Conservation (phyloP, 441 rosid species). For the Isatis lusitanica region DNA sequence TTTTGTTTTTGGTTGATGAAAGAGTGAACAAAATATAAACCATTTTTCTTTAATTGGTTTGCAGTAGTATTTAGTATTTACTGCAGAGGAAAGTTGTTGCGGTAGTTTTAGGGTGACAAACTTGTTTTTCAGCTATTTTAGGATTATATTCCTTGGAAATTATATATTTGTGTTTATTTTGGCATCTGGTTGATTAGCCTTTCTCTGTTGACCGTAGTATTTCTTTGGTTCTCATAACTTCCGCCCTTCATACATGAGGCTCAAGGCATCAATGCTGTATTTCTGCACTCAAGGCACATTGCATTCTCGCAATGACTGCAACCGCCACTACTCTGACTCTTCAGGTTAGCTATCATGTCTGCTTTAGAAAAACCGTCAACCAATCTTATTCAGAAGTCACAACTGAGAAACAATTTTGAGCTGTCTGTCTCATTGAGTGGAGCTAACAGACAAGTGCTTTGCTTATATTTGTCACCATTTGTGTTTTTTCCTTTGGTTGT, state of each 20-base stretch:
- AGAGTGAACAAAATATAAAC: too few relatives aligned
- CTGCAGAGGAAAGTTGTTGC: too few relatives aligned
- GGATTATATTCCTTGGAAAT: too few relatives aligned
- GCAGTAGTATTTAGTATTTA: too few relatives aligned
- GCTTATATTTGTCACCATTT: slow-evolving; percentile 1
- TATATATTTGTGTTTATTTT: too few relatives aligned
- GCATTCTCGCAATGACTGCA: slow-evolving; percentile 97
- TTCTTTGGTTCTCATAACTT: slow-evolving; percentile 58
- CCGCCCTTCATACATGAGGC: slow-evolving; percentile 94
- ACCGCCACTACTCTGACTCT: slow-evolving; percentile 80
- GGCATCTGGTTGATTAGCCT: background rate
- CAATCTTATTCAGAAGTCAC: slow-evolving; percentile 72
- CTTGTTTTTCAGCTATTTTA: too few relatives aligned
- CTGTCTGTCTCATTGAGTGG: slow-evolving; percentile 73
- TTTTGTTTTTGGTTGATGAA: too few relatives aligned
- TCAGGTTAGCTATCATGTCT: slow-evolving; percentile 79
- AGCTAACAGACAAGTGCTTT: slow-evolving; percentile 60
- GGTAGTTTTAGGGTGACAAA: too few relatives aligned
- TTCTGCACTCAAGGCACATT: slow-evolving; percentile 58
- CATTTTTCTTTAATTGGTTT: too few relatives aligned
- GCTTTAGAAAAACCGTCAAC: slow-evolving; percentile 81
- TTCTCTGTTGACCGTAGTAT: slow-evolving; percentile 10
- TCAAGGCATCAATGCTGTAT: slow-evolving; percentile 78
- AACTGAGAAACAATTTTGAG: slow-evolving; percentile 70
- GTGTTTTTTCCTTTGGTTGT: slow-evolving; percentile 19